Base-by-base conservation (phyloP, 768 basidiomycete species). In the Hebeloma cylindrosporum region DNA sequence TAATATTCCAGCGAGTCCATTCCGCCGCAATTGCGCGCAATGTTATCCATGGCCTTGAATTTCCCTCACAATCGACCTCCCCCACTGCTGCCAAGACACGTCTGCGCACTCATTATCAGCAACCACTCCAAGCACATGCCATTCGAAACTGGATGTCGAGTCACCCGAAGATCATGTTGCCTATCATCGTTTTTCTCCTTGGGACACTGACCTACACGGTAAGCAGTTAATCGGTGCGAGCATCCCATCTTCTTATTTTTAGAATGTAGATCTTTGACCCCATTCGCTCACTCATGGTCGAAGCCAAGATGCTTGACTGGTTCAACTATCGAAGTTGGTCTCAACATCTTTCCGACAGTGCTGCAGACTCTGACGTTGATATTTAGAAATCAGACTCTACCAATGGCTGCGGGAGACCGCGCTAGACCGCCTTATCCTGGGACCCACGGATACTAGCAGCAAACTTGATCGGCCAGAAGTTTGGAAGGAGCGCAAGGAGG, bases 181-280 rank as follows among this genome's bases (percentile, higher is more conserved):
- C 93, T 0, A 63, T 93, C 13, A 47, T 93, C 2, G 78, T 93
- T 31, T 96, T 97, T 63, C 67, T 98, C 2, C 62, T 98, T n/a
- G 95, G 93, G 8, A 85, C 86, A 2, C 55, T 98, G 27, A 90
- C 90, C 16, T 96, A 95, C 60, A 86, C 89, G 5, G 92, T 91
- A 51, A 48, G 82, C 66, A 5, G n/a, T 8, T 18, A 23, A n/a
- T 16, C 27, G 13, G 37, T 16, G 40, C 40, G 21, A 20, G n/a
- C 6, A 13, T 18, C 14, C 34, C 40, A 31, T 32, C 25, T 41
- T n/a, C 32, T 23, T 32, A 8, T 27, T 47, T 10, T 48, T 14
- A 29, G 18, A 26, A 13, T n/a, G 16, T 50, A 95, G 88, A 79
- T 97, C 40, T 96, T 97, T 57, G 93, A 97, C 63, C 93, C 93